These are phyloP conservation scores for Epichloe uncinata DNA, from an alignment of 2,329 filamentous ascomycete genomes.

Conservation along the genomic window DNA sequence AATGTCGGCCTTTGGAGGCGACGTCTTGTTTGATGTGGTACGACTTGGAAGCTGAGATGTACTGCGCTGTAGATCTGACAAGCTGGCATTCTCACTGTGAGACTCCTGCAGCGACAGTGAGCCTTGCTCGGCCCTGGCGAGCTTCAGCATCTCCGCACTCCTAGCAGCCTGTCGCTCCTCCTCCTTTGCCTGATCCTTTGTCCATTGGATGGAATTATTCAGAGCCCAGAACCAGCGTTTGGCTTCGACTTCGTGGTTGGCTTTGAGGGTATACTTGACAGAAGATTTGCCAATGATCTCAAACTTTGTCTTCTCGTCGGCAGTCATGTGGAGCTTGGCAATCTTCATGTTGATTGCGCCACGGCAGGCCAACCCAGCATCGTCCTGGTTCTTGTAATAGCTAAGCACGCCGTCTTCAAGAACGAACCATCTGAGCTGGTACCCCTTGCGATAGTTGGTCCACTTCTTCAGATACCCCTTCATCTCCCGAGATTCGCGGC, in stretches of 20 bases:
- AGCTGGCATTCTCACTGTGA: conserved; percentile 39
- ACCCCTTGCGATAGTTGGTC: conserved; percentile 97
- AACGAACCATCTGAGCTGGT: conserved; percentile 95
- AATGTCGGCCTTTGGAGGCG: conserved; percentile 22
- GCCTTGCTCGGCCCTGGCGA: conserved; percentile 66
- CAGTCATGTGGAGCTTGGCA: conserved; percentile 85
- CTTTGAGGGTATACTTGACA: conserved; percentile 95
- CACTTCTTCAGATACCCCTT: conserved; percentile 98
- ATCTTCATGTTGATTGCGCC: conserved; percentile 99
- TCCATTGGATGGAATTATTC: conserved; percentile 97
- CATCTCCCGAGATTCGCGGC: conserved; percentile 88
- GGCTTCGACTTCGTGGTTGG: conserved; percentile 94
- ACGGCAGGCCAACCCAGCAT: conserved; percentile 87
- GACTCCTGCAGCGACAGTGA: conserved; percentile 32
- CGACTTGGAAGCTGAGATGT: conserved; percentile 30
- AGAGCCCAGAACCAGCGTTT: conserved; percentile 99
- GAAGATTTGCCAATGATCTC: conserved; percentile 97
- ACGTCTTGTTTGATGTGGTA: conserved; percentile 13
- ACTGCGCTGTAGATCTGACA: conserved; percentile 29
- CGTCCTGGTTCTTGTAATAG: conserved; percentile 99
- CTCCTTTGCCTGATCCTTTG: conserved; percentile 90
- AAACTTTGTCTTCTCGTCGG: conserved; percentile 94
- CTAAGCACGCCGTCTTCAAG: conserved; percentile 93
- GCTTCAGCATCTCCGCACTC: conserved; percentile 60
- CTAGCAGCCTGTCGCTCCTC: conserved; percentile 66